A percentile compares a stretch with the other conserved stretches of the same genome.
Evolutionary conservation across 2,329 filamentous ascomycete genomes (phyloP).

Genomic region (Chaetomiaceae sp.): DNA sequence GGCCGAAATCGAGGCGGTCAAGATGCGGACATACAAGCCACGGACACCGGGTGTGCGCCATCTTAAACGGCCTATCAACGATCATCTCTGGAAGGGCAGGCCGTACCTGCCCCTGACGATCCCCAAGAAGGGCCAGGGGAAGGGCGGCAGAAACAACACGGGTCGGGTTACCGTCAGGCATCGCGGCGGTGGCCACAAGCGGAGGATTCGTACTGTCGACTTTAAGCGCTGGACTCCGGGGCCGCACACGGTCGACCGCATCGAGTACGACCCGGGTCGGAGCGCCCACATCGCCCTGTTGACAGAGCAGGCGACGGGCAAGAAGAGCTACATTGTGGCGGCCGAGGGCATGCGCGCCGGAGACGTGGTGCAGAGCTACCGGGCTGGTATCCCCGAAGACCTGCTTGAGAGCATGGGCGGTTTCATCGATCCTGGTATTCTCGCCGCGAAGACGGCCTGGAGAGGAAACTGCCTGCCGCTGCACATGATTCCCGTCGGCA

Average conservation of each 20-base stretch:
- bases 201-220: slow-evolving; percentile 87
- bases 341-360: slow-evolving; percentile 89
- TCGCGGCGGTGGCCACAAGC: slow-evolving; percentile 85
- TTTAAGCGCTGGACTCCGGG: slow-evolving; percentile 76
- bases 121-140: slow-evolving; percentile 85
- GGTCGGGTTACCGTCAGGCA: slow-evolving; percentile 86
- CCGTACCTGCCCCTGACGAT: slow-evolving; percentile 79
- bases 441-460: slow-evolving; percentile 90
- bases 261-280: slow-evolving; percentile 92
- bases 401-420: slow-evolving; percentile 91
- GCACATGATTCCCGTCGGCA: slow-evolving; percentile 95
- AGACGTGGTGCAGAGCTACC: slow-evolving; percentile 88
- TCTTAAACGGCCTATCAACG: slow-evolving; percentile 86
- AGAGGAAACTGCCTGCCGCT: slow-evolving; percentile 92
- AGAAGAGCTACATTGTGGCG: slow-evolving; percentile 89
- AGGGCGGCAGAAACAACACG: slow-evolving; percentile 86
- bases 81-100: slow-evolving; percentile 93
- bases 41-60: slow-evolving; percentile 90
- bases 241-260: slow-evolving; percentile 82
- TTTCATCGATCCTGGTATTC: slow-evolving; percentile 85
- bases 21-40: slow-evolving; percentile 83
- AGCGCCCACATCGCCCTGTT: slow-evolving; percentile 90
- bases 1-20: slow-evolving; percentile 35
- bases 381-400: slow-evolving; percentile 80
- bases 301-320: slow-evolving; percentile 66